phyloP scores from a whole-genome alignment of 495 filamentous ascomycete species.

The Usnea hakonensis region DNA sequence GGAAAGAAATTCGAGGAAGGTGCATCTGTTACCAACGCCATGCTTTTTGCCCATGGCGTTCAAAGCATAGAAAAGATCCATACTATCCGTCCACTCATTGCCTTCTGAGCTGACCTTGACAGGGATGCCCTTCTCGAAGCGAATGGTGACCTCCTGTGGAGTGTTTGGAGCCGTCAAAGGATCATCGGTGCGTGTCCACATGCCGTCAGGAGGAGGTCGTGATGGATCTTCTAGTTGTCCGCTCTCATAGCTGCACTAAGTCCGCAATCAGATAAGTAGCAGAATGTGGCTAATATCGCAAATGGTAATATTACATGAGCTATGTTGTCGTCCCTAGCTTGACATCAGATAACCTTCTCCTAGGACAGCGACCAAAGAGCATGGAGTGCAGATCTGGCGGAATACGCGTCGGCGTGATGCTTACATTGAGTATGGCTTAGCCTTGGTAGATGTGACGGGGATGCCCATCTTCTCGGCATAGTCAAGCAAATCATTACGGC shows the following conservation, averaged over 20 bases:
- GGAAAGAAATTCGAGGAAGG: slow-evolving; percentile 75
- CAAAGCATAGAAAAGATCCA: background rate
- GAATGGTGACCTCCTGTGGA: slow-evolving; percentile 67
- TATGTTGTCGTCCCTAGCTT: too few relatives aligned
- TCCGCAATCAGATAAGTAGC: slow-evolving; percentile 68
- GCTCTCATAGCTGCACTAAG: slow-evolving; percentile 76
- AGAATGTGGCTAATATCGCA: slow-evolving; percentile 83
- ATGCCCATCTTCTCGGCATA: slow-evolving; percentile 73
- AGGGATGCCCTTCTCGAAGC: slow-evolving; percentile 82
- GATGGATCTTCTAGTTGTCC: slow-evolving; percentile 67
- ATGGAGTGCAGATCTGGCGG: slow-evolving; percentile 90
- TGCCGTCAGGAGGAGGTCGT: slow-evolving; percentile 60
- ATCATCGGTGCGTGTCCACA: slow-evolving; percentile 80
- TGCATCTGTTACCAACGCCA: slow-evolving; percentile 44
- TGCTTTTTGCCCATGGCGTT: background rate
- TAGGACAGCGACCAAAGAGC: slow-evolving; percentile 81
- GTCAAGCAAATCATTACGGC: slow-evolving; percentile 81
- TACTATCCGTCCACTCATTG: background rate
- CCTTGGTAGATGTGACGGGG: slow-evolving; percentile 81
- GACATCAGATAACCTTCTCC: slow-evolving; percentile 58
- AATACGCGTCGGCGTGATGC: too few relatives aligned
- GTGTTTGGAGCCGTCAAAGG: slow-evolving; percentile 68
- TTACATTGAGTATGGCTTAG: slow-evolving; percentile 75
- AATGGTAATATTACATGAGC: too few relatives aligned
- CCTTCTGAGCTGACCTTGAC: slow-evolving; percentile 42